Evolutionary conservation across 495 filamentous ascomycete species (phyloP), one percentile per base, ranked within the genome.

Genomic region (Trichoderma asperelloides): DNA sequence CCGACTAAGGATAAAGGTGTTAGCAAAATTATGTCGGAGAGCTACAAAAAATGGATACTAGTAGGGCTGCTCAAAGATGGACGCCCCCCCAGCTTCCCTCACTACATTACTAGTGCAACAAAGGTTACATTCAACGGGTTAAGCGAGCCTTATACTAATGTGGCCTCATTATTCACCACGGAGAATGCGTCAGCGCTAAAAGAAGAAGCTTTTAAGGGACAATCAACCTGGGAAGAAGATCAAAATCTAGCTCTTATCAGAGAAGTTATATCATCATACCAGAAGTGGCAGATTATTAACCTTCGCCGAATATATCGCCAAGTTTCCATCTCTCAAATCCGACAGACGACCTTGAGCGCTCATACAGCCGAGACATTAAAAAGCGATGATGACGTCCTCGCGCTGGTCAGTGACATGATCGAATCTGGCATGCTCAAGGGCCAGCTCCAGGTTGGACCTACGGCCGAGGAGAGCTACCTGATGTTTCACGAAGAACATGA

Each of bases 31-130:
- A 92, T 93, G 88, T 81, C 90, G 2, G 92, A 96, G 71, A 91
- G 91, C 16, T 96, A 96, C 80, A 96, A 94, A 75, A 97, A 96
- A 78, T 96, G 91, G 89, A 75, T 95, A 11, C 78, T 98, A n/a
- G 84, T 93, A 5, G 84, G 86, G 43, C 77, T 96, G 45, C 80
- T 98, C 12, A 79, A 82, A 23, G 78, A 87, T 51, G 94, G 94
- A 72, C 88, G 85, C 76, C 84, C 89, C 12, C 73, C 68, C 6
- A 71, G 77, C 70, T 74, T 74, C 27, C 79, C 76, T 12, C 25
- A 70, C 43, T 68, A 68, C 43, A 75, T 82, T 21, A 75, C 80
- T 67, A 66, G 74, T 0, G 70, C 76, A 41, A 81, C 86, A 13
- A 76, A 80, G 62, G 91, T 89, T 69, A 70, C 75, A 3, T 89